phyloP scores from a whole-genome alignment of 345 rosid genomes.

The Dovyalis caffra region DNA sequence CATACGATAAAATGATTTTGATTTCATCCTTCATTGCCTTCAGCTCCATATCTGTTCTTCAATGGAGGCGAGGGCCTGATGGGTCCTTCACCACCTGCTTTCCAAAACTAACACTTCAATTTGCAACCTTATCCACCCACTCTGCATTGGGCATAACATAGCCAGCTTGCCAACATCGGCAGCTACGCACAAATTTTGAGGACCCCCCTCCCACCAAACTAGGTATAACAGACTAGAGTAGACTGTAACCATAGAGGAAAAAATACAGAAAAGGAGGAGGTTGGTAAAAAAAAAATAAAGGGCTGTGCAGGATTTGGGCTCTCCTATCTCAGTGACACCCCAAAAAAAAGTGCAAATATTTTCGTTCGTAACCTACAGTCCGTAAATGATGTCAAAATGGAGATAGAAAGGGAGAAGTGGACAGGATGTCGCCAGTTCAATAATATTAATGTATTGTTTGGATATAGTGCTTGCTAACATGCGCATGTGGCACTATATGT shows the following conservation, averaged over 20 bases:
- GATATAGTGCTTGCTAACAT: neutral
- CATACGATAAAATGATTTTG: neutral
- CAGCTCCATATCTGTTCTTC: neutral
- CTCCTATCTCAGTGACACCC: too few species aligned
- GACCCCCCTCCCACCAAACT: neutral
- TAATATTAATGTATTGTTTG: neutral
- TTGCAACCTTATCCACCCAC: neutral
- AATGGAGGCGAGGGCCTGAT: neutral
- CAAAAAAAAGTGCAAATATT: neutral
- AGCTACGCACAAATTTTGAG: neutral
- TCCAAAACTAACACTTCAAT: neutral
- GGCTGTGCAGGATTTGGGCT: too few species aligned
- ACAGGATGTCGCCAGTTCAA: neutral
- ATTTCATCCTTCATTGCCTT: neutral
- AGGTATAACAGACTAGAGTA: too few species aligned
- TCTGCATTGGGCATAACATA: neutral
- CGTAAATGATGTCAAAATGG: neutral
- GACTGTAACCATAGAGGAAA: too few species aligned
- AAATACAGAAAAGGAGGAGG: too few species aligned
- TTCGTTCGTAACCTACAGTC: neutral
- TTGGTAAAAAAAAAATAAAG: too few species aligned
- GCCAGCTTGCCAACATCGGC: neutral
- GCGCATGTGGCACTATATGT: neutral
- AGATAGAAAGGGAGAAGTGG: neutral
- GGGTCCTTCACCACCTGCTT: neutral